Percentiles rank a stretch among this genome's conserved stretches.
Evolutionary conservation across 2,329 filamentous ascomycete species (phyloP).

Genomic region (Curvularia sp.): DNA sequence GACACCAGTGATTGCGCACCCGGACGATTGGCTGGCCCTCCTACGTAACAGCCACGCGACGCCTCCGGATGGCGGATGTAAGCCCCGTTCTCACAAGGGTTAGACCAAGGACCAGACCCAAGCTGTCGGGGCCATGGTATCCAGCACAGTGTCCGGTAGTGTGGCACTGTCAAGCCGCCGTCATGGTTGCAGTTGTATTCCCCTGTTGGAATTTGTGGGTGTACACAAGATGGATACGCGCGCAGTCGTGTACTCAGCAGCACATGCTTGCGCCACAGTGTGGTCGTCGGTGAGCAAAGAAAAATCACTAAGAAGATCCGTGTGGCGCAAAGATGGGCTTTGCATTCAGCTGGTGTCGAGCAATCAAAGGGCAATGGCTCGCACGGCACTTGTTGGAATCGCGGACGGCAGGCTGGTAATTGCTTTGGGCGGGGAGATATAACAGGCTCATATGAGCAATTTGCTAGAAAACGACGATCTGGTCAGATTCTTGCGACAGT

Average conservation of each 20-base stretch:
- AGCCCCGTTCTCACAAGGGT: slow-evolving; percentile 31
- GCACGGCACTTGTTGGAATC: slow-evolving; percentile 9
- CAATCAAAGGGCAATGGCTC: slow-evolving; percentile 12
- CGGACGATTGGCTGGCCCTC: slow-evolving; percentile 32
- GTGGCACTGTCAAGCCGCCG: slow-evolving; percentile 47
- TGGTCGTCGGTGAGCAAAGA: neutral
- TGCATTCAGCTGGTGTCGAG: slow-evolving; percentile 9
- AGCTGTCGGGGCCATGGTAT: slow-evolving; percentile 37
- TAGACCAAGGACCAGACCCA: slow-evolving; percentile 41
- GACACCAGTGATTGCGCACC: slow-evolving; percentile 31
- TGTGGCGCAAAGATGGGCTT: neutral
- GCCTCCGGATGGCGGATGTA: slow-evolving; percentile 41
- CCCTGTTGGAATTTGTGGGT: slow-evolving; percentile 37
- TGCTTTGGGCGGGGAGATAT: slow-evolving; percentile 21
- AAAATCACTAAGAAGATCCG: neutral
- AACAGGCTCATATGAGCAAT: slow-evolving; percentile 14
- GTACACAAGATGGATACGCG: slow-evolving; percentile 5
- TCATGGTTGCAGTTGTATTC: slow-evolving; percentile 38
- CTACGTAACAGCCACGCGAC: slow-evolving; percentile 36
- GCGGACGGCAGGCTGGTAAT: slow-evolving; percentile 19
- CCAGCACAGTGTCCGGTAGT: slow-evolving; percentile 45
- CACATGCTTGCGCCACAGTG: neutral
- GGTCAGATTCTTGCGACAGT: slow-evolving; percentile 6
- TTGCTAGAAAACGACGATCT: slow-evolving; percentile 6
- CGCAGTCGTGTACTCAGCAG: neutral